These are phyloP conservation scores for Lichtheimia corymbifera DNA, from an alignment of 371 early-diverging fungal genomes.

Conservation along the genomic window DNA sequence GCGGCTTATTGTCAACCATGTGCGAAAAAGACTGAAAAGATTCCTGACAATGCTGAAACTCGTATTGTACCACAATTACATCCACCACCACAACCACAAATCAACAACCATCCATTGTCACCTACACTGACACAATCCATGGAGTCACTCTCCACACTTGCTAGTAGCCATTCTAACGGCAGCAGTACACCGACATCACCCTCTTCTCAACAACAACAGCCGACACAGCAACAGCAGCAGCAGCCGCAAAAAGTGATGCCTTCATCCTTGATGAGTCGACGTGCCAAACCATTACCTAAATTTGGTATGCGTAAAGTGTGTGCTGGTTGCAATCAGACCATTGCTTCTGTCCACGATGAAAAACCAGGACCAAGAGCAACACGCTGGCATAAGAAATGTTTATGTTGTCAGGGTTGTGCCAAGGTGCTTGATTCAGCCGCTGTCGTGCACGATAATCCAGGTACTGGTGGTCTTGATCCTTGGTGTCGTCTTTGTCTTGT, in stretches of 20 bases:
- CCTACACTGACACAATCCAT: background rate
- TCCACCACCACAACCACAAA: constrained; percentile 2
- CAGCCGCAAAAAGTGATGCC: constrained; percentile 19
- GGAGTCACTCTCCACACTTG: constrained; percentile 5
- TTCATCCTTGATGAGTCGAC: constrained; percentile 38
- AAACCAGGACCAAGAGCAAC: constrained; percentile 47
- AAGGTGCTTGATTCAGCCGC: constrained; percentile 46
- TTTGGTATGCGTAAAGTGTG: constrained; percentile 39
- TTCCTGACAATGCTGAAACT: constrained; percentile 17
- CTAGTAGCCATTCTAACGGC: background rate
- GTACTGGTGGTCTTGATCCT: constrained; percentile 21
- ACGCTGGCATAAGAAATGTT: constrained; percentile 45
- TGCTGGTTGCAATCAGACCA: constrained; percentile 39
- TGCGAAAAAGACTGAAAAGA: constrained; percentile 2
- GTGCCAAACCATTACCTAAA: constrained; percentile 35
- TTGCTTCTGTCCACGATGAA: constrained; percentile 45
- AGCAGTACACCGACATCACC: constrained; percentile 1
- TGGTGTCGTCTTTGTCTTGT: constrained; percentile 45
- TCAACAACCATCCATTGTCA: background rate
- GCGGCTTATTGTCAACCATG: constrained; percentile 35
- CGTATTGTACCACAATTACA: constrained; percentile 42
- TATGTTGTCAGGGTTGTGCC: constrained; percentile 33
- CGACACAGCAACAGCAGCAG: background rate
- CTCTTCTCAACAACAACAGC: background rate
- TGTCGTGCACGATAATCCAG: constrained; percentile 23